Conservation (phyloP, 345 rosid genomes). For the Pistacia vera region DNA sequence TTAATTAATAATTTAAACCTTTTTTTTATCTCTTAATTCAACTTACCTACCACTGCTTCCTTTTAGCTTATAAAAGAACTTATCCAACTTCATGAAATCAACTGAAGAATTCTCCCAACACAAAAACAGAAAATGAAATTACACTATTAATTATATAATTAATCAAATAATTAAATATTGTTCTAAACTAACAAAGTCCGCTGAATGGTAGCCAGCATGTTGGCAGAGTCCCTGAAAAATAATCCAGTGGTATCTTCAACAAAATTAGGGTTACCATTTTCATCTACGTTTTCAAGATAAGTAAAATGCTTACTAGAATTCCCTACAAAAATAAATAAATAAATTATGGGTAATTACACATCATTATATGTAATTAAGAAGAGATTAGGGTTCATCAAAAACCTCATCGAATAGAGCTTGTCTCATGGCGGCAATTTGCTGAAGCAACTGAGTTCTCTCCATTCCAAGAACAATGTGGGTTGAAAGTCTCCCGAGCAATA, state of each 20-base stretch:
- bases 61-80: background rate
- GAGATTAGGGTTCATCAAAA: too few relatives aligned
- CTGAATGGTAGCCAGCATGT: background rate
- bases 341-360: too few relatives aligned
- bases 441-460: background rate
- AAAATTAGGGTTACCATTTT: background rate
- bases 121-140: background rate
- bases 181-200: background rate
- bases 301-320: background rate
- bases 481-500: too few relatives aligned
- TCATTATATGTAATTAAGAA: too few relatives aligned
- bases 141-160: background rate
- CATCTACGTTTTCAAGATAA: background rate
- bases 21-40: too few relatives aligned
- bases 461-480: too few relatives aligned
- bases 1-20: background rate
- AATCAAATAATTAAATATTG: background rate
- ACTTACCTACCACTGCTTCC: background rate
- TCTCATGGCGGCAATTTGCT: background rate
- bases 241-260: background rate
- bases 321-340: background rate
- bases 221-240: background rate
- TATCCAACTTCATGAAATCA: background rate
- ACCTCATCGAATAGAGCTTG: background rate
- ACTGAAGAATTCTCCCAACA: background rate